Conservation (phyloP, 768 basidiomycete genomes). For the Collybia nuda region DNA sequence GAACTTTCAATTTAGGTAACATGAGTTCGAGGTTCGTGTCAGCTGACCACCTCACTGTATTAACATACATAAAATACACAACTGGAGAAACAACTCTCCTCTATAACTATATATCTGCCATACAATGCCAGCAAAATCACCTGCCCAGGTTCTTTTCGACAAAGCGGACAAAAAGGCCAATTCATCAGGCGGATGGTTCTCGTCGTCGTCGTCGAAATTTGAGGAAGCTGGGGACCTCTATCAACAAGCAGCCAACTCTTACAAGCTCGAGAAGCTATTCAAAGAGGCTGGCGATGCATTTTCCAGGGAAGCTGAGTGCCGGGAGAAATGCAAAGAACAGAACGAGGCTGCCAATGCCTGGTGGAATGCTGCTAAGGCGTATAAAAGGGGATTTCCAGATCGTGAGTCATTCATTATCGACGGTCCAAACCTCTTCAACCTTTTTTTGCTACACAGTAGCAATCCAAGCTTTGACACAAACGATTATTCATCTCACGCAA, state of each 20-base stretch:
- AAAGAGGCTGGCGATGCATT: constrained; percentile 92
- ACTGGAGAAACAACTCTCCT: no score
- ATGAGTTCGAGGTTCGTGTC: no score
- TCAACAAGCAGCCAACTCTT: constrained; percentile 91
- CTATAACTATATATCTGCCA: not conserved
- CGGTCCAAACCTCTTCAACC: constrained; percentile 6
- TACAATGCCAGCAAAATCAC: constrained; percentile 74
- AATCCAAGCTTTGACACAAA: constrained; percentile 80
- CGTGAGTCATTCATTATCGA: constrained; percentile 45
- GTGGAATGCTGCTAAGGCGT: constrained; percentile 98
- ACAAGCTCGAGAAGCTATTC: constrained; percentile 90
- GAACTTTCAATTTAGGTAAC: no score
- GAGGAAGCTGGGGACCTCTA: constrained; percentile 97
- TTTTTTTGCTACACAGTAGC: constrained; percentile 60
- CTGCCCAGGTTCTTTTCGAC: constrained; percentile 72
- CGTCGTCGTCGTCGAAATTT: constrained; percentile 77
- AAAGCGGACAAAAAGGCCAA: constrained; percentile 92
- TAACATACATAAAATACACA: no score
- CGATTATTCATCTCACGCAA: constrained; percentile 79
- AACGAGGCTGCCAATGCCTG: constrained; percentile 98
- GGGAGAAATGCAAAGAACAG: constrained; percentile 81
- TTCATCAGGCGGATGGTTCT: constrained; percentile 87
- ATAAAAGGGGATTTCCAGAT: constrained; percentile 85
- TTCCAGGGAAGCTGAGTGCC: constrained; percentile 91
- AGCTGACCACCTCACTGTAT: no score